phyloP scores from a whole-genome alignment of 1,284 basidiomycete genomes.

The Cryptococcus sp. region DNA sequence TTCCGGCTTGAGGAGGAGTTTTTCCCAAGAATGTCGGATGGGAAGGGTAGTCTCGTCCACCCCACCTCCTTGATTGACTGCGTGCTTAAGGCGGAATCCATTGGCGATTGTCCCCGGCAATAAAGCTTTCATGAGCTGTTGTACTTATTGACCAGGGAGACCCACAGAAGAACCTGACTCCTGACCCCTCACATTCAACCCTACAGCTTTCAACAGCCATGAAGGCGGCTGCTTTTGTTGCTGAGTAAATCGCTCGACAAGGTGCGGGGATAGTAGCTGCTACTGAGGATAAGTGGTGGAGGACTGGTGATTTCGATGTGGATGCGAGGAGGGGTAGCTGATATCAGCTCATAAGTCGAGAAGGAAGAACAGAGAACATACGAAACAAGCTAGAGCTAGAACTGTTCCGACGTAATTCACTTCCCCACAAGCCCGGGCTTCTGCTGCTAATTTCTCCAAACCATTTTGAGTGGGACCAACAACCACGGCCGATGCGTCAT shows the following conservation, averaged over 20 bases:
- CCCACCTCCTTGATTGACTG: conserved; percentile 41
- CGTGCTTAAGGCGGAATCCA: conserved; percentile 68
- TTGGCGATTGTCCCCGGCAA: conserved; percentile 57
- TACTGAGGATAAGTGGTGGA: conserved; percentile 74
- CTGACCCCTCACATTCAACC: conserved; percentile 46
- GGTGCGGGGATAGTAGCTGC: conserved; percentile 79
- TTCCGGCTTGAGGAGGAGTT: conserved; percentile 35
- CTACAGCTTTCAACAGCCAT: conserved; percentile 73
- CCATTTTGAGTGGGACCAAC: conserved; percentile 24
- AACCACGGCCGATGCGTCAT: conserved; percentile 1
- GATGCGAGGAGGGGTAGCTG: conserved; percentile 72
- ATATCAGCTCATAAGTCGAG: neutral
- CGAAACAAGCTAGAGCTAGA: conserved; percentile 50
- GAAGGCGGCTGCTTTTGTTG: conserved; percentile 76
- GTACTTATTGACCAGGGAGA: neutral
- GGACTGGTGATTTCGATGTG: conserved; percentile 65
- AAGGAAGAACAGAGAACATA: conserved; percentile 17
- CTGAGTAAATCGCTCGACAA: conserved; percentile 75
- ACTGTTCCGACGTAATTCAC: conserved; percentile 52
- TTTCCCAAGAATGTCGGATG: conserved; percentile 35
- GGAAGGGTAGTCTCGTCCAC: conserved; percentile 29
- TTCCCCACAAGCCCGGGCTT: conserved; percentile 44
- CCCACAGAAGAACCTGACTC: conserved; percentile 47
- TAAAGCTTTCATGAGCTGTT: conserved; percentile 21
- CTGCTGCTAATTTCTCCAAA: conserved; percentile 43